Percentiles rank a stretch among this genome's conserved stretches.
Conservation (phyloP, 129 eudicot species). For the Tagetes erecta region DNA sequence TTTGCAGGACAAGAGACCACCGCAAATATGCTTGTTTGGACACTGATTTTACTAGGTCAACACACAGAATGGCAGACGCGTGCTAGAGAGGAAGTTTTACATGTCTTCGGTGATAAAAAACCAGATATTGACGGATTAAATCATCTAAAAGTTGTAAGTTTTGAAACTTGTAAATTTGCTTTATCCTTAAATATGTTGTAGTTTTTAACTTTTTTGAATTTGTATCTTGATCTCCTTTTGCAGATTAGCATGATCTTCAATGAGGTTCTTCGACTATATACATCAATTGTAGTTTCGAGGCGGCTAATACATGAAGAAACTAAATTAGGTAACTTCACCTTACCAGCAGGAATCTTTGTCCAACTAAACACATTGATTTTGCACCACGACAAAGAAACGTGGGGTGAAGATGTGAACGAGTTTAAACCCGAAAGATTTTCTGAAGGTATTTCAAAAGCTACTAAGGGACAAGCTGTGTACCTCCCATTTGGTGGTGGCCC, state of each 20-base stretch:
- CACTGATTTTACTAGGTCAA: conserved; percentile 34
- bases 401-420: conserved; percentile 38
- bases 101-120: conserved; percentile 14
- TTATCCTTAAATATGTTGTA: conserved; percentile 4
- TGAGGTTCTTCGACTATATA: conserved; percentile 34
- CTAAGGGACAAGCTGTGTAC: conserved; percentile 28
- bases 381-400: conserved; percentile 28
- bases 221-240: not conserved
- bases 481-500: conserved; percentile 44
- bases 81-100: conserved; percentile 40
- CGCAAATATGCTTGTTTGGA: conserved; percentile 35
- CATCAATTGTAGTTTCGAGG: not conserved
- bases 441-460: conserved; percentile 32
- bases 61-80: conserved; percentile 29
- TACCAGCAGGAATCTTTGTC: conserved; percentile 25
- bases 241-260: conserved; percentile 32
- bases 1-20: conserved; percentile 39
- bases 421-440: conserved; percentile 39
- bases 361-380: conserved; percentile 22
- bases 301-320: conserved; percentile 33
- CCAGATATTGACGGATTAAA: conserved; percentile 33
- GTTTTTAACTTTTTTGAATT: not conserved
- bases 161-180: conserved; percentile 13
- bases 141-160: conserved; percentile 34
- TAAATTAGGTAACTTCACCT: conserved; percentile 23